These are phyloP conservation scores for Entomophthora muscae DNA, from an alignment of 371 early-diverging fungal genomes.

Conservation along the genomic window DNA sequence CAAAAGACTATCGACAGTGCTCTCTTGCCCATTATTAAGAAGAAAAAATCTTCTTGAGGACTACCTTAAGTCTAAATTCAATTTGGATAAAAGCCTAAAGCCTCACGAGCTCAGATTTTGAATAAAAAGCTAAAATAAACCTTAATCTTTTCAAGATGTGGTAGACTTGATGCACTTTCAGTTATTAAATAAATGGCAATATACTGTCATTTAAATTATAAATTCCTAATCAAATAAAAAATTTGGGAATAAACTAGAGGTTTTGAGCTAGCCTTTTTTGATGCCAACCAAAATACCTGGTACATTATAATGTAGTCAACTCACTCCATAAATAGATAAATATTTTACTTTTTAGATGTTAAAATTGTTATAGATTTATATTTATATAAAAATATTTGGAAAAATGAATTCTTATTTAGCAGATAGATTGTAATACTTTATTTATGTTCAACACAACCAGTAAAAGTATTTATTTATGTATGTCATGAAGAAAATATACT, in stretches of 20 bases:
- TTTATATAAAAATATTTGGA: not conserved
- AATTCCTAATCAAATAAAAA: not conserved
- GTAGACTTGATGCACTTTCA: not conserved
- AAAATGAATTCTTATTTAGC: not conserved
- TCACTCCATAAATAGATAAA: no score
- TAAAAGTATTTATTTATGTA: not conserved
- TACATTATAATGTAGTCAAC: no score
- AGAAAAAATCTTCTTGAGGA: conserved; percentile 66
- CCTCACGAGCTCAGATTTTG: conserved; percentile 88
- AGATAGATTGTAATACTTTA: not conserved
- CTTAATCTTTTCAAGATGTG: not conserved
- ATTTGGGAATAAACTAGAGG: not conserved
- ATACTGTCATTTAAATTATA: not conserved
- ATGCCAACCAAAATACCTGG: no score
- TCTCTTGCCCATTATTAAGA: conserved; percentile 57
- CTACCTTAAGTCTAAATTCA: conserved; percentile 73
- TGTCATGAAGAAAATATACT: not conserved
- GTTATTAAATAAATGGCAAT: not conserved
- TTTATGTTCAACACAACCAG: not conserved
- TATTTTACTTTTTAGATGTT: not conserved
- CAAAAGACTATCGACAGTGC: conserved; percentile 80
- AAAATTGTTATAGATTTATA: not conserved
- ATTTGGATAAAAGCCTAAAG: conserved; percentile 84
- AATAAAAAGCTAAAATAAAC: conserved; percentile 17
- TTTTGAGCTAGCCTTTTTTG: not conserved